A percentile compares a stretch with the other conserved stretches of the same genome.
Conservation (phyloP, 1,139 yeast genomes). For the Petasospora rhodanensis region DNA sequence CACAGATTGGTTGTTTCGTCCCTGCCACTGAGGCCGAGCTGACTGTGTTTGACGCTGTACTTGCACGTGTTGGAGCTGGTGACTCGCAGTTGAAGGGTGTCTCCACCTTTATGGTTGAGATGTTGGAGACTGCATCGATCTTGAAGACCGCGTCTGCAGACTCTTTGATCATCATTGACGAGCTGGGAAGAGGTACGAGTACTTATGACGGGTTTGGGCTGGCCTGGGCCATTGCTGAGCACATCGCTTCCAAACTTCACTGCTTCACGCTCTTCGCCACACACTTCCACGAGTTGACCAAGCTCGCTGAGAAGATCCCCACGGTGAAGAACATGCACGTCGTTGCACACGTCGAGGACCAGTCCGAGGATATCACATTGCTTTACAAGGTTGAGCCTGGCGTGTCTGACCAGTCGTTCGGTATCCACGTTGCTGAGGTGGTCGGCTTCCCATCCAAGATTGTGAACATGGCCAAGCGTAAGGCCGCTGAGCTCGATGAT, state of each 20-base stretch:
- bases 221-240: conserved; percentile 94
- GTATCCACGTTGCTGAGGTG: conserved; percentile 95
- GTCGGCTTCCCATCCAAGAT: conserved; percentile 89
- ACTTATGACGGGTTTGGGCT: conserved; percentile 97
- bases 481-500: conserved; percentile 70
- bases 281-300: conserved; percentile 93
- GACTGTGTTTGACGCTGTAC: conserved; percentile 81
- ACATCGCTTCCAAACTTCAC: conserved; percentile 61
- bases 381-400: conserved; percentile 92
- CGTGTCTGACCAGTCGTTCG: conserved; percentile 89
- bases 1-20: conserved; percentile 89
- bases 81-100: conserved; percentile 96
- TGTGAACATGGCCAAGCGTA: conserved; percentile 89
- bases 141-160: conserved; percentile 80
- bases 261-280: conserved; percentile 92
- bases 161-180: conserved; percentile 88
- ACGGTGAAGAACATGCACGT: conserved; percentile 82
- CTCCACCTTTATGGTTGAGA: conserved; percentile 96
- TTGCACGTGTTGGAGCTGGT: conserved; percentile 98
- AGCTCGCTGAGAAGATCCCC: conserved; percentile 56
- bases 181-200: conserved; percentile 93
- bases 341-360: conserved; percentile 76
- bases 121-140: conserved; percentile 93
- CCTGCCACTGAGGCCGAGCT: conserved; percentile 75
- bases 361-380: conserved; percentile 62